Evolutionary conservation across 1,139 yeast species (phyloP).

Genomic region (Pichia sp.): DNA sequence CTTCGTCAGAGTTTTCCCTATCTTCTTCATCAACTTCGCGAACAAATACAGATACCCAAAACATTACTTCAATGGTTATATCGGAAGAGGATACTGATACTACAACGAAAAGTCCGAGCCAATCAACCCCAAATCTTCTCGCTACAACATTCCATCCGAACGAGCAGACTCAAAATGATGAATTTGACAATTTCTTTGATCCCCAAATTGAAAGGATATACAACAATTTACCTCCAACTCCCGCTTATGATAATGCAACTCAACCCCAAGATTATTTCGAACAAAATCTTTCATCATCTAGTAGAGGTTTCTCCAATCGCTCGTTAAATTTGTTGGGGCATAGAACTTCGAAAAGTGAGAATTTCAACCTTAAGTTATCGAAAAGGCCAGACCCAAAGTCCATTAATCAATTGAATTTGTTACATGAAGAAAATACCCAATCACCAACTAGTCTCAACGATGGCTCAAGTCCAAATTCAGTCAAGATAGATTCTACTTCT

Average conservation of each 20-base stretch:
- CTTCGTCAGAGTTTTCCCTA: conserved; percentile 5
- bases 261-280: background rate
- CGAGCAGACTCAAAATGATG: no score
- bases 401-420: conserved; percentile 4
- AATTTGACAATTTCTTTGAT: background rate
- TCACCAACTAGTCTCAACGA: no score
- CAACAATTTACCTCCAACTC: background rate
- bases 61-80: conserved; percentile 3
- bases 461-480: no score
- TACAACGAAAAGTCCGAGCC: background rate
- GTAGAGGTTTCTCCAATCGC: conserved; percentile 6
- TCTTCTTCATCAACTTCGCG: conserved; percentile 1
- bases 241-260: background rate
- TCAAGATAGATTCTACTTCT: no score
- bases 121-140: background rate
- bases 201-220: background rate
- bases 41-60: conserved; percentile 2
- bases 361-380: conserved; percentile 4
- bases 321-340: conserved; percentile 13
- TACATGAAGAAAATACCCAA: conserved; percentile 6
- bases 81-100: background rate
- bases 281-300: background rate
- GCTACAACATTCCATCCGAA: no score
- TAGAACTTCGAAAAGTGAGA: conserved; percentile 17
- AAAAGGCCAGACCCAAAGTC: conserved; percentile 7